Evolutionary conservation across 2,329 filamentous ascomycete genomes (phyloP).

Genomic region (Cercospora berteroae): DNA sequence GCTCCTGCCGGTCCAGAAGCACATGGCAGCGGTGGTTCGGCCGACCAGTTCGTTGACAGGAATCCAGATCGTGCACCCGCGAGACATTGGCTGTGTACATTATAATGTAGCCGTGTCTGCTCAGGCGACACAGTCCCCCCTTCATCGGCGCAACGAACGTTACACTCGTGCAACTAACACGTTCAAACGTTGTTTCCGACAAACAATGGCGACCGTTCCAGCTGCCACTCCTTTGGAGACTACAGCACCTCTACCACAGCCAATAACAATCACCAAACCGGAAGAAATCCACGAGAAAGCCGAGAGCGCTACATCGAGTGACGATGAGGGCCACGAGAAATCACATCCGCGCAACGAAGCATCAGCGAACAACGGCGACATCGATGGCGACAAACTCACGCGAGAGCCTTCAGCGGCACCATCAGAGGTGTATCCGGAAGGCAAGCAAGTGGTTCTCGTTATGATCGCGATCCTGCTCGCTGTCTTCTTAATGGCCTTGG

Average conservation of each 20-base stretch:
- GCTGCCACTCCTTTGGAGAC: slow-evolving; percentile 6
- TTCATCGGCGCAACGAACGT: neutral
- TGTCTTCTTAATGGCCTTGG: slow-evolving; percentile 32
- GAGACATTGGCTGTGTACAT: slow-evolving; percentile 19
- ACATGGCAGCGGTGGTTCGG: neutral
- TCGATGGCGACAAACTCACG: slow-evolving; percentile 6
- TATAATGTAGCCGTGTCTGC: neutral
- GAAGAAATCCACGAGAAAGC: slow-evolving; percentile 4
- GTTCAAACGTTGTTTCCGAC: neutral
- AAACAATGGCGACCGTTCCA: slow-evolving; percentile 11
- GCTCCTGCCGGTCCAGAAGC: neutral
- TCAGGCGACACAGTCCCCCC: neutral
- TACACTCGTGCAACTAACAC: neutral
- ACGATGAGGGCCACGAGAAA: neutral
- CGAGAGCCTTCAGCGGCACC: slow-evolving; percentile 22
- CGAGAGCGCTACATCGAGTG: slow-evolving; percentile 12
- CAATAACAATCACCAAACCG: neutral
- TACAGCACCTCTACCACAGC: neutral
- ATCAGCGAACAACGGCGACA: neutral
- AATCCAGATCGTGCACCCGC: slow-evolving; percentile 13
- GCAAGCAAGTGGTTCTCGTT: slow-evolving; percentile 21
- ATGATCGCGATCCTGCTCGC: slow-evolving; percentile 31
- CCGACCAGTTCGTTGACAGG: neutral
- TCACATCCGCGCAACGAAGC: neutral
- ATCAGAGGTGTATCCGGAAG: slow-evolving; percentile 23